Base-by-base conservation (phyloP, 2,329 filamentous ascomycete species). In the Moelleriella libera region DNA sequence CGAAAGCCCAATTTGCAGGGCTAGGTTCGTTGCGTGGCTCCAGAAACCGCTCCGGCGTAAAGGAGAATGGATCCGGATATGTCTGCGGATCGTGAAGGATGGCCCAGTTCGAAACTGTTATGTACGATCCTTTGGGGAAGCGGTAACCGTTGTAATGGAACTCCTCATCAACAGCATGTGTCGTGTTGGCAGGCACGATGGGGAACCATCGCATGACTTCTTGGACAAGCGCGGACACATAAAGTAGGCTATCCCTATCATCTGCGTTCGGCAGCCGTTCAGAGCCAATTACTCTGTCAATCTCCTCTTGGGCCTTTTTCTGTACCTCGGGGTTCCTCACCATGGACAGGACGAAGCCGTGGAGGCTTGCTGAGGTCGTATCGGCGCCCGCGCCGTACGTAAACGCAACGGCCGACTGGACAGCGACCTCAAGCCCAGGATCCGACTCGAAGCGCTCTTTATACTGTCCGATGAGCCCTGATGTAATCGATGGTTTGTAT, bases 1-100 rank as follows among this genome's bases (percentile, higher is more conserved):
- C 65, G 44, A 65, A 68, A 1, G 54, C 55, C 0, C 55, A 45
- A 0, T 43, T 43, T 0, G 21, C 30, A 0, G 66, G 60, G 7
- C 62, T 57, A 0, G 58, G 61, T 14, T 60, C 58, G 0, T 58
- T 55, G 6, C 54, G 48, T 2, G 55, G 53, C 28, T 39, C 42
- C 1, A 65, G 51, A 34, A 40, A 46, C 12, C 45, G 32, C 39
- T 40, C 32, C 7, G 45, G 45, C 7, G n/a, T 29, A 31, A 46
- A 46, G 7, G 34, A 14, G 5, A 3, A 10, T 12, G 45, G 34
- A 34, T 41, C 29, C 6, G n/a, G 32, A 14, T 41, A 41, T n/a
- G 12, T 11, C 12, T 46, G 11, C 9, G 45, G 45, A 32, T 46
- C 45, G 32, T 7, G 11, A 9, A 14, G 30, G 3, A 46, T 21